A percentile compares a stretch with the other conserved stretches of the same genome.
phyloP scores from a whole-genome alignment of 2,329 filamentous ascomycete species.

The Pyrenochaeta sp. region DNA sequence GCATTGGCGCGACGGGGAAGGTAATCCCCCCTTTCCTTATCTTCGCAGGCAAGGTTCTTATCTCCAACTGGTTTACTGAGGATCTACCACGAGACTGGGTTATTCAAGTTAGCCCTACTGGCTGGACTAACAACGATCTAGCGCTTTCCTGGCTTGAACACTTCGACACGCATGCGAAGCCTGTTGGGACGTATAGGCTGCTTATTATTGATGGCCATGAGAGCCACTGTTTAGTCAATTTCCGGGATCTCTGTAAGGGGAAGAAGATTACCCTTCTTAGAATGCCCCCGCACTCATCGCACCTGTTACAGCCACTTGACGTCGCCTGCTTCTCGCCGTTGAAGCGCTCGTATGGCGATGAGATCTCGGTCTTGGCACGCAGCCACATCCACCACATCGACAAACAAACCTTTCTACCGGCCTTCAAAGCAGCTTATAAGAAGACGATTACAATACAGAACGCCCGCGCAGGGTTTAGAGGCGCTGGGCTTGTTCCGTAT shows the following conservation, averaged over 20 bases:
- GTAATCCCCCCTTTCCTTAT: conserved; percentile 24
- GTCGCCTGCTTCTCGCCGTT: conserved; percentile 45
- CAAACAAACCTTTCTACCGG: conserved; percentile 4
- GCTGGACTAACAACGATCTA: conserved; percentile 48
- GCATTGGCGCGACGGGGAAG: conserved; percentile 7
- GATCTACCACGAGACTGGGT: conserved; percentile 29
- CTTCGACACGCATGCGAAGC: conserved; percentile 45
- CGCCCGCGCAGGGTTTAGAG: conserved; percentile 33
- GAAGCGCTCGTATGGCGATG: conserved; percentile 38
- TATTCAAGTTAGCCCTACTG: conserved; percentile 41
- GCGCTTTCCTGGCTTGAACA: conserved; percentile 47
- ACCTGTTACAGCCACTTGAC: conserved; percentile 51
- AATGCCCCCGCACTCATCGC: conserved; percentile 42
- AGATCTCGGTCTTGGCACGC: conserved; percentile 37
- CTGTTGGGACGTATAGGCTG: no score
- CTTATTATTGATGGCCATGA: conserved; percentile 3
- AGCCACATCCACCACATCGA: conserved; percentile 35
- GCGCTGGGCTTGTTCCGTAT: conserved; percentile 40
- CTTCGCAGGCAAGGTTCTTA: conserved; percentile 21
- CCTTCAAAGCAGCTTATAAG: conserved; percentile 9
- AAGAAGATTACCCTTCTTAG: conserved; percentile 23
- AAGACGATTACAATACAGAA: conserved; percentile 31
- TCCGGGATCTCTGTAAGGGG: conserved; percentile 43
- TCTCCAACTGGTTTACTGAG: conserved; percentile 6
- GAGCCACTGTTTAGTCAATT: conserved; percentile 3